Evolutionary conservation across 768 basidiomycete genomes (phyloP).

Genomic region (Suillus bovinus): DNA sequence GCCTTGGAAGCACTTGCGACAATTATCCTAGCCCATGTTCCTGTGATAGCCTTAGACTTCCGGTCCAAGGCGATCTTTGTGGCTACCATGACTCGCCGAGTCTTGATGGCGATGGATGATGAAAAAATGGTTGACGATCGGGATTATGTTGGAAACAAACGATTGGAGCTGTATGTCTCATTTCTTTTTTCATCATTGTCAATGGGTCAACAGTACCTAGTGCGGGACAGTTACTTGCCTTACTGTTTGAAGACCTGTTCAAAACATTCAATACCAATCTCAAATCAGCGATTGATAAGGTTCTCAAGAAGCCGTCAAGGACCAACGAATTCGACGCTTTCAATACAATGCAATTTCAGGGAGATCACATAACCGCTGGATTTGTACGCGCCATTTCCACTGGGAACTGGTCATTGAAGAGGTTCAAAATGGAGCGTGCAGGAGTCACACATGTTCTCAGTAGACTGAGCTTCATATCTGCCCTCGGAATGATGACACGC

Average conservation of each 20-base stretch:
- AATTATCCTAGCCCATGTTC: slow-evolving; percentile 95
- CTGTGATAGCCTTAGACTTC: slow-evolving; percentile 87
- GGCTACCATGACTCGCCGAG: slow-evolving; percentile 94
- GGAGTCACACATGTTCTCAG: slow-evolving; percentile 98
- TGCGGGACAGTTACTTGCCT: slow-evolving; percentile 92
- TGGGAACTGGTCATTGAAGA: slow-evolving; percentile 98
- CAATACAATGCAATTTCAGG: slow-evolving; percentile 93
- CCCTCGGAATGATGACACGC: slow-evolving; percentile 99
- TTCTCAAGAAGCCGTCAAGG: slow-evolving; percentile 92
- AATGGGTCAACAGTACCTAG: slow-evolving; percentile 40
- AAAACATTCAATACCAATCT: slow-evolving; percentile 98
- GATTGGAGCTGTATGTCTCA: slow-evolving; percentile 82
- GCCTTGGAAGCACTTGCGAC: slow-evolving; percentile 96
- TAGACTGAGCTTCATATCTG: slow-evolving; percentile 93
- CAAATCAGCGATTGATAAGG: slow-evolving; percentile 94
- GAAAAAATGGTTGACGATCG: slow-evolving; percentile 97
- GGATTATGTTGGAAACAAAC: slow-evolving; percentile 99
- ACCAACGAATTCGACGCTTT: slow-evolving; percentile 94
- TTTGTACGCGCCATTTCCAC: slow-evolving; percentile 98
- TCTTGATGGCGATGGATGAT: slow-evolving; percentile 95
- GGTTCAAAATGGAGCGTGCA: slow-evolving; percentile 99
- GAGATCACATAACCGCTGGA: slow-evolving; percentile 94
- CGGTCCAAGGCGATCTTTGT: slow-evolving; percentile 95
- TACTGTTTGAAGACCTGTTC: slow-evolving; percentile 98
- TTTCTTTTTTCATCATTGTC: slow-evolving; percentile 13